A percentile compares a stretch with the other conserved stretches of the same genome.
phyloP scores from a whole-genome alignment of 345 rosid species.

The Eucalyptus leucophloia region DNA sequence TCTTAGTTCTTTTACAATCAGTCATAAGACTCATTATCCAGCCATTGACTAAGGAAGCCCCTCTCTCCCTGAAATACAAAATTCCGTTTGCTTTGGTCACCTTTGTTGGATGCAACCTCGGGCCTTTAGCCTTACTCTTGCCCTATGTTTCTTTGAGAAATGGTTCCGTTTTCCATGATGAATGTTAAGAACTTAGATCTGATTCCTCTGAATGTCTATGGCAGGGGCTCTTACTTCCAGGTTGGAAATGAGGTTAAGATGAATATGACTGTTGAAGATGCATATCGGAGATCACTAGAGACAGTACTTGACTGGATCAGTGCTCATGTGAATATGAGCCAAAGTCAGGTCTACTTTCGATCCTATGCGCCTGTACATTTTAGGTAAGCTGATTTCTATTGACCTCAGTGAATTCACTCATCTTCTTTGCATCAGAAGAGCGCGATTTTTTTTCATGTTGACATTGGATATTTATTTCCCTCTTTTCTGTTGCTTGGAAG shows the following conservation, averaged over 20 bases:
- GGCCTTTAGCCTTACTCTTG: background rate
- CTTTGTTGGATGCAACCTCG: background rate
- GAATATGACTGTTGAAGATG: conserved; percentile 54
- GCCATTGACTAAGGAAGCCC: background rate
- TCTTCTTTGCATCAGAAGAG: background rate
- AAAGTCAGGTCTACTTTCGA: conserved; percentile 62
- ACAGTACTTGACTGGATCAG: conserved; percentile 48
- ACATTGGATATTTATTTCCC: background rate
- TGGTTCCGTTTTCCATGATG: background rate
- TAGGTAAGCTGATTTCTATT: conserved; percentile 25
- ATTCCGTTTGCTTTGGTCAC: background rate
- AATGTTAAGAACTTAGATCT: background rate
- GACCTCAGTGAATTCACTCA: background rate
- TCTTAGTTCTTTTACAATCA: background rate
- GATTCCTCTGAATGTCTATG: background rate
- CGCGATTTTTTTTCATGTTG: background rate
- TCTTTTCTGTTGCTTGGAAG: background rate
- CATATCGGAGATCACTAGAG: conserved; percentile 34
- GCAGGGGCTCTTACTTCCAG: conserved; percentile 72
- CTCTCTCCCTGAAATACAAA: background rate
- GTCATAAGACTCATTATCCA: background rate
- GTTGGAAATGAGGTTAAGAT: conserved; percentile 40
- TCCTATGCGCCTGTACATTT: conserved; percentile 73
- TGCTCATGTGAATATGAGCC: conserved; percentile 30
- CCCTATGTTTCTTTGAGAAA: background rate